phyloP scores from a whole-genome alignment of 2,329 filamentous ascomycete genomes.

The Clarireedia homoeocarpa region DNA sequence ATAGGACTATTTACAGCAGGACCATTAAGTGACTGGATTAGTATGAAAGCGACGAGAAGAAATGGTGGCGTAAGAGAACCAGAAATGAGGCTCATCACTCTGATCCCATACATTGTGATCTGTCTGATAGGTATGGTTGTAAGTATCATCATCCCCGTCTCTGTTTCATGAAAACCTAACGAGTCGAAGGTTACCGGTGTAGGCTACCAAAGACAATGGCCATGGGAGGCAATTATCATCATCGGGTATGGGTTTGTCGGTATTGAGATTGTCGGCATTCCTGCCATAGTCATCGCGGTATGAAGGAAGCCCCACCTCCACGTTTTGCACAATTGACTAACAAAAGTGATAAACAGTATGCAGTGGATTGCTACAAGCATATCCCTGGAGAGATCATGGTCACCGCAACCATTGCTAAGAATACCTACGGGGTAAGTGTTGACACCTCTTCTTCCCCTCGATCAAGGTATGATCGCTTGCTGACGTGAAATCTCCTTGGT shows the following conservation, averaged over 20 bases:
- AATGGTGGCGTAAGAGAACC: conserved; percentile 50
- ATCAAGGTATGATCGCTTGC: neutral
- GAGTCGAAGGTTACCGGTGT: conserved; percentile 31
- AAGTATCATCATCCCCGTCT: neutral
- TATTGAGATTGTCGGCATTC: conserved; percentile 50
- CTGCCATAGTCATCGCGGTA: conserved; percentile 42
- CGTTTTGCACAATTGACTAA: conserved; percentile 16
- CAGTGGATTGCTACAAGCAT: conserved; percentile 54
- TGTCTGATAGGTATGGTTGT: conserved; percentile 48
- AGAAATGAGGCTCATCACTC: conserved; percentile 48
- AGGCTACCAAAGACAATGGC: conserved; percentile 44
- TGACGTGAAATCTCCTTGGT: neutral
- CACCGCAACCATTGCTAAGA: conserved; percentile 53
- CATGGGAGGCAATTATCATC: conserved; percentile 45
- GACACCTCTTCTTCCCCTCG: neutral
- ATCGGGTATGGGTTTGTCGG: conserved; percentile 46
- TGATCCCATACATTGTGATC: conserved; percentile 49
- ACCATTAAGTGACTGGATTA: conserved; percentile 49
- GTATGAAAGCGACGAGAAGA: conserved; percentile 41
- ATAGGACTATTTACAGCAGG: conserved; percentile 49
- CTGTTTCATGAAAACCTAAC: neutral
- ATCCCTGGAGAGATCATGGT: conserved; percentile 52
- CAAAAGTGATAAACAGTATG: conserved; percentile 33
- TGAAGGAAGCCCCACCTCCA: conserved; percentile 8
- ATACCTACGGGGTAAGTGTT: conserved; percentile 40